Evolutionary conservation across 495 filamentous ascomycete genomes (phyloP).

Genomic region (Penicillium canescens): DNA sequence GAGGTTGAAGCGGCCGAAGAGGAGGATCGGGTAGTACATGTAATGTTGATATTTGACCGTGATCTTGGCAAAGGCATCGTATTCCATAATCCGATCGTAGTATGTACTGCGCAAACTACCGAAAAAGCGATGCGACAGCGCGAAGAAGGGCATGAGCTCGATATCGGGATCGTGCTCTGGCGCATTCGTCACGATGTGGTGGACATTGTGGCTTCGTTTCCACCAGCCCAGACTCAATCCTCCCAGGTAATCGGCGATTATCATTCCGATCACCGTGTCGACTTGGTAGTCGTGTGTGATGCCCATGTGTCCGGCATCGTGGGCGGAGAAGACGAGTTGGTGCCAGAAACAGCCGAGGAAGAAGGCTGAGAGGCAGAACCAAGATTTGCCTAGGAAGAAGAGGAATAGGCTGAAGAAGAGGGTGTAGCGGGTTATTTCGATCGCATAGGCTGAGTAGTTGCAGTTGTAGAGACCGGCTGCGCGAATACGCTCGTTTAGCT

Average conservation of each 20-base stretch:
- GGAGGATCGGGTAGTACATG: constrained; percentile 74
- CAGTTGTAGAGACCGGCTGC: constrained; percentile 75
- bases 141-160: constrained; percentile 87
- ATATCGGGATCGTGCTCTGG: constrained; percentile 94
- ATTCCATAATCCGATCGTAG: constrained; percentile 78
- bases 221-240: constrained; percentile 91
- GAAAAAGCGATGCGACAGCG: constrained; percentile 78
- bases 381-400: constrained; percentile 29
- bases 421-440: constrained; percentile 65
- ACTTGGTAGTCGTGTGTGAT: constrained; percentile 82
- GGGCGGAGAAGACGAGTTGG: constrained; percentile 84
- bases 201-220: constrained; percentile 91
- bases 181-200: constrained; percentile 89
- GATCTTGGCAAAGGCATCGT: constrained; percentile 68
- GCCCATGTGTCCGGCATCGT: constrained; percentile 91
- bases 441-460: constrained; percentile 73
- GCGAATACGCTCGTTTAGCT: constrained; percentile 63
- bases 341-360: constrained; percentile 84
- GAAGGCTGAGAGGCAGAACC: constrained; percentile 50
- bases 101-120: constrained; percentile 71
- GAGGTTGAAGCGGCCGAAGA: constrained; percentile 83
- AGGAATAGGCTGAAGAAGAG: constrained; percentile 61
- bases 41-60: constrained; percentile 71
- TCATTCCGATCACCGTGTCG: constrained; percentile 80
- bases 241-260: constrained; percentile 80